These are phyloP conservation scores for Begonia peltatifolia DNA, from an alignment of 306 rosid species.

Conservation along the genomic window DNA sequence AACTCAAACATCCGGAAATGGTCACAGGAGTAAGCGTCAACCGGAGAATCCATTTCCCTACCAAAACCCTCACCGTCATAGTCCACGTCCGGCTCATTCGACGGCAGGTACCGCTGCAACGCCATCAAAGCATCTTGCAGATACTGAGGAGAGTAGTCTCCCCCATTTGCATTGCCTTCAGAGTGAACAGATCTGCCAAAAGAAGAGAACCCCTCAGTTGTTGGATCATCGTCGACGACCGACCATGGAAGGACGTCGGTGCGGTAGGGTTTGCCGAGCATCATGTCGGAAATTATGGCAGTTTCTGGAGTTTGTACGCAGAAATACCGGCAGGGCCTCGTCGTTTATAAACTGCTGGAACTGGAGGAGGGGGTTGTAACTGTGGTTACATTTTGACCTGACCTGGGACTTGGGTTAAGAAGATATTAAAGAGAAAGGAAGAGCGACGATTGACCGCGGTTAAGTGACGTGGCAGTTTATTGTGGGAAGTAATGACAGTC, in stretches of 20 bases:
- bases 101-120: background rate
- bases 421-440: too few species aligned
- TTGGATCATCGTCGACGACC: background rate
- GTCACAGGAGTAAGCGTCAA: slow-evolving; percentile 1
- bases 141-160: background rate
- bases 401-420: too few species aligned
- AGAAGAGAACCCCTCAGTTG: background rate
- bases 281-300: background rate
- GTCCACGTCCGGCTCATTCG: background rate
- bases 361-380: too few species aligned
- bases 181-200: background rate
- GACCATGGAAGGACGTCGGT: background rate
- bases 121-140: background rate
- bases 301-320: too few species aligned
- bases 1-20: slow-evolving; percentile 1
- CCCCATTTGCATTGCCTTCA: background rate
- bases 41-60: background rate
- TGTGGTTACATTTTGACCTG: too few species aligned
- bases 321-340: too few species aligned
- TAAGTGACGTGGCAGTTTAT: too few species aligned
- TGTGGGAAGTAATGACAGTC: too few species aligned
- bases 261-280: background rate
- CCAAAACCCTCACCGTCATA: background rate
- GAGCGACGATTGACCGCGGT: too few species aligned
- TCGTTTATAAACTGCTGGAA: too few species aligned